Evolutionary conservation across 805 yeast genomes (phyloP).

Genomic region (Candida suzukii): DNA sequence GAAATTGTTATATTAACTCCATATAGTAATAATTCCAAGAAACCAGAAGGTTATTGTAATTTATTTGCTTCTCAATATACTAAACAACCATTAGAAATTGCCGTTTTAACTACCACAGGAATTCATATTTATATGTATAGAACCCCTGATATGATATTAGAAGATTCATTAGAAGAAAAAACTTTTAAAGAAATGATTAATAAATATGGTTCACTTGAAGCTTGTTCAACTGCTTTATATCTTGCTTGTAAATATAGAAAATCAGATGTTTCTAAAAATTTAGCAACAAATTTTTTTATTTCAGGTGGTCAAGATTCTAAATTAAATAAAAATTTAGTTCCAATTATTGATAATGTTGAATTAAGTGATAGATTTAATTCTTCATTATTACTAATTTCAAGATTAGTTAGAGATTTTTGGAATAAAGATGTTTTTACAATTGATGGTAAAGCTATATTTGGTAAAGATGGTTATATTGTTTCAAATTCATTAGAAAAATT

Average conservation of each 20-base stretch:
- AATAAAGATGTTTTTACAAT: conserved; percentile 52
- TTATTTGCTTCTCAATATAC: conserved; percentile 82
- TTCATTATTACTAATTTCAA: conserved; percentile 66
- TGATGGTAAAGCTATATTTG: conserved; percentile 24
- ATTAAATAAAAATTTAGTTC: conserved; percentile 26
- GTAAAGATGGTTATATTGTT: conserved; percentile 27
- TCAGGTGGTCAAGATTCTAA: conserved; percentile 49
- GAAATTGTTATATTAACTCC: conserved; percentile 69
- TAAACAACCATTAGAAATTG: conserved; percentile 59
- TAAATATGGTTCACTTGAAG: conserved; percentile 82
- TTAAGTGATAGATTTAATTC: conserved; percentile 92
- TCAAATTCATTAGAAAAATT: conserved; percentile 36
- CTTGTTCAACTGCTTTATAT: conserved; percentile 82
- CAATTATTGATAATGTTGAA: conserved; percentile 65
- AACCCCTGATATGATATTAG: conserved; percentile 74
- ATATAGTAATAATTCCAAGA: conserved; percentile 60
- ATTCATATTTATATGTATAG: conserved; percentile 70
- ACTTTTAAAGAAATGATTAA: conserved; percentile 63
- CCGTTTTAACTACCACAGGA: conserved; percentile 75
- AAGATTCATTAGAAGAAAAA: conserved; percentile 53
- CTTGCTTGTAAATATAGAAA: conserved; percentile 71
- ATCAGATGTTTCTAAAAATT: conserved; percentile 39
- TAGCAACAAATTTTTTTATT: conserved; percentile 44
- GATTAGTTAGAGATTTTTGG: conserved; percentile 81
- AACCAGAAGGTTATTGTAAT: conserved; percentile 80